phyloP scores from a whole-genome alignment of 768 basidiomycete species.

The Calocera viscosa region DNA sequence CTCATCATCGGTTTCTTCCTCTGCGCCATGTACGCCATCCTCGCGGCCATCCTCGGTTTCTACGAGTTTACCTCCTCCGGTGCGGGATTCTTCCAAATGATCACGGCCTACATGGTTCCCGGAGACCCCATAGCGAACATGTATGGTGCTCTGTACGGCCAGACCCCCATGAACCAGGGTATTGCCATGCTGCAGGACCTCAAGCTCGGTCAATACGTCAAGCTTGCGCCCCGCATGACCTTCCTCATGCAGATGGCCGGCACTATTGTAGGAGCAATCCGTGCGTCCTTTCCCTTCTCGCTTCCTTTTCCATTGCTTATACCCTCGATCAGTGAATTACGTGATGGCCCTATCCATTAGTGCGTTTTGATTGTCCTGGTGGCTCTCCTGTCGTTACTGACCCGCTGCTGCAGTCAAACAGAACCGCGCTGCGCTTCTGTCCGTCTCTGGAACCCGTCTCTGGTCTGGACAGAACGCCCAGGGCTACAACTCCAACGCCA shows the following conservation, averaged over 20 bases:
- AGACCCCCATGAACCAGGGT: constrained; percentile 10
- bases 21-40: constrained; percentile 12
- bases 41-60: constrained; percentile 14
- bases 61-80: constrained; percentile 16
- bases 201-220: constrained; percentile 22
- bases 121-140: constrained; percentile 19
- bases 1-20: constrained; percentile 16
- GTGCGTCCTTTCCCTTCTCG: no score
- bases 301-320: no score
- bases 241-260: constrained; percentile 21
- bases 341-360: constrained; percentile 29
- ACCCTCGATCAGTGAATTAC: no score
- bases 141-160: constrained; percentile 18
- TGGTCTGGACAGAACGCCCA: constrained; percentile 24
- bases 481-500: constrained; percentile 24
- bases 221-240: constrained; percentile 20
- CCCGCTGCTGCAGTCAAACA: constrained; percentile 24
- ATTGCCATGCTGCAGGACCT: constrained; percentile 20
- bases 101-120: constrained; percentile 17
- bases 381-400: no score
- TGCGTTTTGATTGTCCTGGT: no score
- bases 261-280: constrained; percentile 18
- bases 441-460: constrained; percentile 19
- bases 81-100: constrained; percentile 19
- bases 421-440: constrained; percentile 17